Percentiles rank a stretch among this genome's conserved stretches.
Evolutionary conservation across 2,329 filamentous ascomycete genomes (phyloP).

Genomic region (Talaromyces marneffei): DNA sequence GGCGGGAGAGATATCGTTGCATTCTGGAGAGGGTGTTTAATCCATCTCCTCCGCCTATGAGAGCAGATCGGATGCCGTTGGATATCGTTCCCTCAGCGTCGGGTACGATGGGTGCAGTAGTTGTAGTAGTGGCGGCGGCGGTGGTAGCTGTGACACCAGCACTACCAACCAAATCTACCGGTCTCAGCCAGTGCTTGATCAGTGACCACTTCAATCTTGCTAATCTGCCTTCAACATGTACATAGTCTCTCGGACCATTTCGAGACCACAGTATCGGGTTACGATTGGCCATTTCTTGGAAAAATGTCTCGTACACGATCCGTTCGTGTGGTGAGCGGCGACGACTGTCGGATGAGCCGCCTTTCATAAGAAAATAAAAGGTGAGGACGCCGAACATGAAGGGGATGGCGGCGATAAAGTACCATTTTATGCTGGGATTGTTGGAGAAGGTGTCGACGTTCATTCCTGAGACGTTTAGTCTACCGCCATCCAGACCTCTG

Average conservation of each 20-base stretch:
- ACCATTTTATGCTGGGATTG: slow-evolving; percentile 45
- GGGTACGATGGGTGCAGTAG: background rate
- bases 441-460: slow-evolving; percentile 45
- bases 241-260: slow-evolving; percentile 38
- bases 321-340: slow-evolving; percentile 43
- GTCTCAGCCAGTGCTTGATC: slow-evolving; percentile 43
- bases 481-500: slow-evolving; percentile 32
- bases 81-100: background rate
- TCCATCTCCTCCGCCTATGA: slow-evolving; percentile 24
- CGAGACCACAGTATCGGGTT: slow-evolving; percentile 47
- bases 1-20: slow-evolving; percentile 34
- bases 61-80: background rate
- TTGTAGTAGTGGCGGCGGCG: background rate
- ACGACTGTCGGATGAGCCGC: slow-evolving; percentile 34
- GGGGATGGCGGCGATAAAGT: slow-evolving; percentile 43
- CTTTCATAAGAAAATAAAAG: slow-evolving; percentile 46
- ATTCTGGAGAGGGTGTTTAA: slow-evolving; percentile 35
- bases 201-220: slow-evolving; percentile 45
- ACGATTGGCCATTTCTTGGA: slow-evolving; percentile 41
- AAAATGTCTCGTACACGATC: slow-evolving; percentile 48
- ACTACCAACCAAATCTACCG: slow-evolving; percentile 31
- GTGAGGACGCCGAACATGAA: slow-evolving; percentile 44
- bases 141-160: background rate
- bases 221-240: slow-evolving; percentile 36
- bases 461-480: slow-evolving; percentile 24